Base-by-base conservation (phyloP, 352 stramenopile genomes). In the Phytophthora fragariae region DNA sequence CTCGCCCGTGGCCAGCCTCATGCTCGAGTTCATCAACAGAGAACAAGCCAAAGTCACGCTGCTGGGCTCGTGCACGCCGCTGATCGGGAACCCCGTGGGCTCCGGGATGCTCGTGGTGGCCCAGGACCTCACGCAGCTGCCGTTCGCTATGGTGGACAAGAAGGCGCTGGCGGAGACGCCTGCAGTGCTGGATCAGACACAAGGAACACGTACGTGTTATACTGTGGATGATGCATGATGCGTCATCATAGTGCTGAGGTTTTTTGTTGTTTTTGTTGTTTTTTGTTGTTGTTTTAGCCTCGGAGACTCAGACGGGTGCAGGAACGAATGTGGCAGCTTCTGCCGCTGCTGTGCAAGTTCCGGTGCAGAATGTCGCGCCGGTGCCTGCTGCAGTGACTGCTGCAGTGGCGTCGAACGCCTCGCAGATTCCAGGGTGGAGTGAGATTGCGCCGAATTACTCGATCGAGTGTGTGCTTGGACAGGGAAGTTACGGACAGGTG, bases 401-500 rank as follows among this genome's bases (percentile, higher is more conserved):
- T 15, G 60, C 57, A 44, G 62, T 78, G 7, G 55, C 72, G 29
- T 93, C 85, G 9, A 94, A 94, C 44, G 89, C 86, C 7, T 83
- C 84, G 31, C 92, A 89, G 59, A 90, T 96, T 19, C 85, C 86
- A 15, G 89, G 89, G 21, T 96, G 89, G 89, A 90, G 79, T 52
- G 88, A 96, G 50, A 91, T 96, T 57, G 86, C 86, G 6, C 88
- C 89, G 0, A 81, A 93, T 57, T 96, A 96, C 67, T 92, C 89
- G 69, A 93, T 96, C 57, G 89, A 96, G 60, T 92, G 88, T 60
- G 87, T 96, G 57, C 77, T 96, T 14, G 89, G 89, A 10, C 89
- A 96, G 61, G 89, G 89, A 67, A 94, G 86, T 62, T 96, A 96
- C 53, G 89, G 89, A 61, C 89, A 96, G 73, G 89, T 96, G 24